These are phyloP conservation scores for Penicillium freii DNA, from an alignment of 2,329 filamentous ascomycete species.

Conservation along the genomic window DNA sequence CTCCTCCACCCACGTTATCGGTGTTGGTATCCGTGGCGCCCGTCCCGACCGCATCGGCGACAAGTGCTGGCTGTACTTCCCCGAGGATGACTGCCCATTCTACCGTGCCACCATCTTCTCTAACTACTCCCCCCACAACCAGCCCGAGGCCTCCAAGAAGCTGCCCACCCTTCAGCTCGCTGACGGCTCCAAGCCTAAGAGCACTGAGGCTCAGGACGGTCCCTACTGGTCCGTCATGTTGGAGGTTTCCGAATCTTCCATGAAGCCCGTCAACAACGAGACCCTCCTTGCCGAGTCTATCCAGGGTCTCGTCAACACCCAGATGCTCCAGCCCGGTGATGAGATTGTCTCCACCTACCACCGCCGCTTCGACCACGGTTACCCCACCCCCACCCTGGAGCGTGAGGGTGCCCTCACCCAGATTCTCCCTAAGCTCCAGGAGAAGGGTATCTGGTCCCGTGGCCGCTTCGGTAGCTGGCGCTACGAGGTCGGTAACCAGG, in stretches of 20 bases:
- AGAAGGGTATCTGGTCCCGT: conserved; percentile 87
- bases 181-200: conserved; percentile 76
- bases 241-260: conserved; percentile 89
- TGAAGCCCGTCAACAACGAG: conserved; percentile 89
- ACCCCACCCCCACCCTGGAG: conserved; percentile 92
- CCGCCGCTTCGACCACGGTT: conserved; percentile 96
- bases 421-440: conserved; percentile 88
- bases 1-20: conserved; percentile 95
- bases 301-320: conserved; percentile 94
- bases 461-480: conserved; percentile 97
- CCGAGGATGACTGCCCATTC: conserved; percentile 97
- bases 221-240: conserved; percentile 99
- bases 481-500: conserved; percentile 96
- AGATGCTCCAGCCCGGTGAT: conserved; percentile 86
- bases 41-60: conserved; percentile 96
- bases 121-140: conserved; percentile 99
- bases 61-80: conserved; percentile 99
- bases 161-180: conserved; percentile 80
- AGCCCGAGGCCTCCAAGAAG: conserved; percentile 78
- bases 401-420: conserved; percentile 91
- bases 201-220: conserved; percentile 72
- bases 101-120: conserved; percentile 99
- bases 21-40: conserved; percentile 86
- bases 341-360: conserved; percentile 99
- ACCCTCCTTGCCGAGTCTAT: conserved; percentile 88